Evolutionary conservation across 1,139 yeast genomes (phyloP).

Genomic region (Saccharomyces pastorianus): DNA sequence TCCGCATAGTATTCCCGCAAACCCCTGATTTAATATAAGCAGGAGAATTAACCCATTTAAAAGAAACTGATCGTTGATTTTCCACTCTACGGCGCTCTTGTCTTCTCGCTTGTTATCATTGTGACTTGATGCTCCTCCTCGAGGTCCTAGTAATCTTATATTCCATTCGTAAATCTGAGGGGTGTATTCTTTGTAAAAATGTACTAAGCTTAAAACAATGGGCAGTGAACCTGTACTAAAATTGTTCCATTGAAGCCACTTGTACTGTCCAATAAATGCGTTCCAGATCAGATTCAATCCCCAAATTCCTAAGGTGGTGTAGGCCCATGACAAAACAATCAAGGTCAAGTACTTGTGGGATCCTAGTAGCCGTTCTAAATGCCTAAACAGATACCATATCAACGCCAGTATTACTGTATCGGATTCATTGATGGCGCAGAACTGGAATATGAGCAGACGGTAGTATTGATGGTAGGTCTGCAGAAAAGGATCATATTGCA

Average conservation of each 20-base stretch:
- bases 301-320: slow-evolving; percentile 19
- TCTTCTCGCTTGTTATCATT: slow-evolving; percentile 10
- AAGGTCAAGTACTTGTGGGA: slow-evolving; percentile 28
- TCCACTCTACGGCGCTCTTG: slow-evolving; percentile 13
- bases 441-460: slow-evolving; percentile 21
- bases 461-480: slow-evolving; percentile 25
- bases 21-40: slow-evolving; percentile 26
- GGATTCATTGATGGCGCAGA: slow-evolving; percentile 28
- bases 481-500: slow-evolving; percentile 27
- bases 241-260: slow-evolving; percentile 21
- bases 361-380: slow-evolving; percentile 28
- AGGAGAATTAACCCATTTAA: slow-evolving; percentile 20
- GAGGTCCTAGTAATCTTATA: slow-evolving; percentile 19
- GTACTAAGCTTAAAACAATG: slow-evolving; percentile 22
- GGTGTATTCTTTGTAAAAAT: slow-evolving; percentile 30
- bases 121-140: slow-evolving; percentile 10
- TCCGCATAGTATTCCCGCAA: slow-evolving; percentile 23
- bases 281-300: slow-evolving; percentile 14
- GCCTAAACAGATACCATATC: slow-evolving; percentile 29
- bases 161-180: slow-evolving; percentile 29
- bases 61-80: slow-evolving; percentile 27
- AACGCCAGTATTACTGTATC: slow-evolving; percentile 25
- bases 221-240: slow-evolving; percentile 27
- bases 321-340: slow-evolving; percentile 18
- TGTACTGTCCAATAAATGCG: slow-evolving; percentile 2